A percentile compares a stretch with the other conserved stretches of the same genome.
Evolutionary conservation across 2,329 filamentous ascomycete species (phyloP).

Genomic region (Corniculantispora saksenae): DNA sequence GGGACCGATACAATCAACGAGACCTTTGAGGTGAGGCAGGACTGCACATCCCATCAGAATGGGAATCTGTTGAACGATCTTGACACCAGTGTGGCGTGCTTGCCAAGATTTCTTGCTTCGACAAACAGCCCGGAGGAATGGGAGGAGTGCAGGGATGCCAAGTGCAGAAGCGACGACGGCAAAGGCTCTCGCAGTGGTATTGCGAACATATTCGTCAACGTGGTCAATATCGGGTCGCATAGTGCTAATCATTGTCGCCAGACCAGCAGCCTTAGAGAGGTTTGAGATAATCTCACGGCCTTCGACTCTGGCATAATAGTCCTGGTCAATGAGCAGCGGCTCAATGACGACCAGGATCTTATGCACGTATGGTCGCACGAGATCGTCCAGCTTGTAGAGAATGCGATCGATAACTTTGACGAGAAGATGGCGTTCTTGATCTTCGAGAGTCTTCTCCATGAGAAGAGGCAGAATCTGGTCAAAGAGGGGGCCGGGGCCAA

Average conservation of each 20-base stretch:
- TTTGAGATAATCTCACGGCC: conserved; percentile 99
- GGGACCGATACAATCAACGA: conserved; percentile 94
- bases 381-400: conserved; percentile 95
- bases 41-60: conserved; percentile 99
- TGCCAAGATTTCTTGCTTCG: conserved; percentile 99
- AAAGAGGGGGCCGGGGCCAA: conserved; percentile 90
- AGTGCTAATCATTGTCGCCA: conserved; percentile 98
- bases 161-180: conserved; percentile 95
- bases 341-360: conserved; percentile 99
- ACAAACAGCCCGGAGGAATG: conserved; percentile 93
- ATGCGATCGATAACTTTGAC: conserved; percentile 99
- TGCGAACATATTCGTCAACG: conserved; percentile 96
- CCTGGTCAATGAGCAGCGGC: conserved; percentile 97
- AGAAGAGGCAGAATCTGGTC: conserved; percentile 95
- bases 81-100: conserved; percentile 94
- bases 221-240: conserved; percentile 99
- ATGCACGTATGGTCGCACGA: conserved; percentile 94
- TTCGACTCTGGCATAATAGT: conserved; percentile 98
- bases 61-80: conserved; percentile 98
- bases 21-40: conserved; percentile 88
- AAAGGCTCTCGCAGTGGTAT: conserved; percentile 95
- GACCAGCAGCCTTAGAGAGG: conserved; percentile 90
- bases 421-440: conserved; percentile 94
- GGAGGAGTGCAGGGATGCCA: conserved; percentile 90
- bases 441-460: conserved; percentile 97